A percentile compares a stretch with the other conserved stretches of the same genome.
phyloP scores from a whole-genome alignment of 2,329 filamentous ascomycete genomes.

The Venturia effusa region DNA sequence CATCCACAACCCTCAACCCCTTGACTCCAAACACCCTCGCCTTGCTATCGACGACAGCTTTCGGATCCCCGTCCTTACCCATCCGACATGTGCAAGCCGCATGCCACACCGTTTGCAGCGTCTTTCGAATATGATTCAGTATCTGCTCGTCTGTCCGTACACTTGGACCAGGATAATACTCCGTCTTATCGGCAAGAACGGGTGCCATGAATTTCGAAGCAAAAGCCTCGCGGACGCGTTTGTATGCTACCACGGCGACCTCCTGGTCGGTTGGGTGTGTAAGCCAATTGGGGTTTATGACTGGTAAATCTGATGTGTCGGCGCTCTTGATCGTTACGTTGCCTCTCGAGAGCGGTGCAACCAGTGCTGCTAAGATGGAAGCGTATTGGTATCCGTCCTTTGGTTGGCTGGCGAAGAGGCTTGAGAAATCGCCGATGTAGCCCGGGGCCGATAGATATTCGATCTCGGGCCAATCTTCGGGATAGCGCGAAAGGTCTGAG shows the following conservation, averaged over 20 bases:
- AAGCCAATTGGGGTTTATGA: conserved; percentile 27
- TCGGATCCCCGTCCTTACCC: conserved; percentile 17
- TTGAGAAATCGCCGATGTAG: conserved; percentile 16
- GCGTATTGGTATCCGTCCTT: conserved; percentile 23
- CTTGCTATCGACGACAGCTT: conserved; percentile 1
- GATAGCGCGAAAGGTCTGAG: conserved; percentile 17
- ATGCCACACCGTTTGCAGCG: conserved; percentile 24
- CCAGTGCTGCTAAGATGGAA: conserved; percentile 21
- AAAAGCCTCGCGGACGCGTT: conserved; percentile 21
- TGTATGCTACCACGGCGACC: conserved; percentile 22
- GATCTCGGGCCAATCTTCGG: conserved; percentile 26
- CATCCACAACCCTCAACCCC: conserved; percentile 27
- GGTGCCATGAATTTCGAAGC: conserved; percentile 16
- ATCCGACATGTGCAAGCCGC: conserved; percentile 23
- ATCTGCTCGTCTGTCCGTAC: conserved; percentile 21
- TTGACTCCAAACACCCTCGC: conserved; percentile 22
- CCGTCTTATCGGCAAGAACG: conserved; percentile 17
- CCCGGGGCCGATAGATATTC: conserved; percentile 19
- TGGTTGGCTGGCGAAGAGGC: conserved; percentile 16
- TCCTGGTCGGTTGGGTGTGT: conserved; percentile 22
- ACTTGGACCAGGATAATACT: conserved; percentile 19
- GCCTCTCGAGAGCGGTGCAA: conserved; percentile 25
- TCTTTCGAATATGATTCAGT: conserved; percentile 15
- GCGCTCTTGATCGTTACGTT: conserved; percentile 23
- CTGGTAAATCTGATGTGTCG: conserved; percentile 19